Evolutionary conservation across 805 yeast genomes (phyloP).

Genomic region (Cyberlindnera xylosilytica): DNA sequence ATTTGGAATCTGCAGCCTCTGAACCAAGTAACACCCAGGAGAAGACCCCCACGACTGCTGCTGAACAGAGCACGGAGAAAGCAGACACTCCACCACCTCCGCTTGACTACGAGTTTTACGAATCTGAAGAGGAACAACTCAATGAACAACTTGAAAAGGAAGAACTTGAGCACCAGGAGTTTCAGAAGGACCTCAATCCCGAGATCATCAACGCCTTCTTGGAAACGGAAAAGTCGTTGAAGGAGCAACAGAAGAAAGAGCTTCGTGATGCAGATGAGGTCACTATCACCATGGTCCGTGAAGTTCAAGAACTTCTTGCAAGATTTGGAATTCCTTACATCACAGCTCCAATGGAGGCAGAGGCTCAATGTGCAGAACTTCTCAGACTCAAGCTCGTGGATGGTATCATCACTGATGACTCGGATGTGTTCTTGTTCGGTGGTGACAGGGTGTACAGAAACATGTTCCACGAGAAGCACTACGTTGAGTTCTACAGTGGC

Average conservation of each 20-base stretch:
- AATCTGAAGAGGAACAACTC: slow-evolving; percentile 72
- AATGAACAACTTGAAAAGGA: slow-evolving; percentile 64
- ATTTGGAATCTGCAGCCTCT: no score
- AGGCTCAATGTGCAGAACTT: slow-evolving; percentile 93
- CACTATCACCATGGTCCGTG: slow-evolving; percentile 77
- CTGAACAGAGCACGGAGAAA: no score
- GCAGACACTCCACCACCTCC: slow-evolving; percentile 2
- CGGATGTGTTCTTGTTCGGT: slow-evolving; percentile 94
- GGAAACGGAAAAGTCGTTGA: slow-evolving; percentile 47
- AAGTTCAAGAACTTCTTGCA: slow-evolving; percentile 83
- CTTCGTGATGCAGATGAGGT: slow-evolving; percentile 91
- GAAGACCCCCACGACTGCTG: no score
- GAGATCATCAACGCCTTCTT: slow-evolving; percentile 12
- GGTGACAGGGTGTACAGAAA: slow-evolving; percentile 82
- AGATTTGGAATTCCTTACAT: slow-evolving; percentile 92
- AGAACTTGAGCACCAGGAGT: slow-evolving; percentile 65
- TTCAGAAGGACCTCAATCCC: slow-evolving; percentile 43
- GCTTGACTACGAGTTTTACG: slow-evolving; percentile 65
- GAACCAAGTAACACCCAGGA: no score
- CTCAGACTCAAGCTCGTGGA: slow-evolving; percentile 72
- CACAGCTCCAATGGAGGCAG: slow-evolving; percentile 99
- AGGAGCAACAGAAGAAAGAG: slow-evolving; percentile 60
- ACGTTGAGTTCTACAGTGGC: slow-evolving; percentile 77
- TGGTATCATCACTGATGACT: slow-evolving; percentile 95
- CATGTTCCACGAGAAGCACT: slow-evolving; percentile 90